Evolutionary conservation across 2,329 filamentous ascomycete species (phyloP).

Genomic region (Akanthomyces dipterigenus): DNA sequence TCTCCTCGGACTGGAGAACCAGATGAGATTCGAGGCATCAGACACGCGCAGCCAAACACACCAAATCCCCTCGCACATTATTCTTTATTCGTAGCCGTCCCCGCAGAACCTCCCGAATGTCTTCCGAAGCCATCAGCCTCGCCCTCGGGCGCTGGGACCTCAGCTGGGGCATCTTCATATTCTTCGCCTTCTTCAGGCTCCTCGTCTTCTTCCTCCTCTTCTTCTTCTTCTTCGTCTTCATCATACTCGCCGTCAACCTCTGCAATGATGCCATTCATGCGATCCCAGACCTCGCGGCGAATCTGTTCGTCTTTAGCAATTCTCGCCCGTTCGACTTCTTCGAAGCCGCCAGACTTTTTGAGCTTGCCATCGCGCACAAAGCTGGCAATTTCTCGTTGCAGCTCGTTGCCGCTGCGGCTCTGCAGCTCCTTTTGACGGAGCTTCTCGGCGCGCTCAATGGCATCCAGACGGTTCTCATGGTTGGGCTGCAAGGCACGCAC

Average conservation of each 20-base stretch:
- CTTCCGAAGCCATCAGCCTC: background rate
- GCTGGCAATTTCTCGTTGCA: slow-evolving; percentile 75
- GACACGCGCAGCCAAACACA: slow-evolving; percentile 24
- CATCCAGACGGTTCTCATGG: slow-evolving; percentile 86
- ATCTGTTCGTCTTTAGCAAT: slow-evolving; percentile 82
- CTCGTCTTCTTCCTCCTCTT: slow-evolving; percentile 18
- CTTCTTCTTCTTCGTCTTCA: slow-evolving; percentile 16
- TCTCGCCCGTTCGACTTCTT: slow-evolving; percentile 82
- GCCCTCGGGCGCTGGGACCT: background rate
- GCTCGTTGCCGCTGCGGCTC: slow-evolving; percentile 62
- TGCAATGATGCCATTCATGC: slow-evolving; percentile 51
- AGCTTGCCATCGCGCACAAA: slow-evolving; percentile 89
- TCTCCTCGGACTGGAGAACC: background rate
- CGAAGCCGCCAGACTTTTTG: slow-evolving; percentile 92
- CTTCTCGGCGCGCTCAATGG: slow-evolving; percentile 95
- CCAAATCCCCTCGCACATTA: slow-evolving; percentile 13
- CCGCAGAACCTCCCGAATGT: background rate
- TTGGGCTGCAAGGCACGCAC: slow-evolving; percentile 91
- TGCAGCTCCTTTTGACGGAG: slow-evolving; percentile 83
- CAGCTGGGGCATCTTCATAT: slow-evolving; percentile 10
- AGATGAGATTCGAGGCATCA: background rate
- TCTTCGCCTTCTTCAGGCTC: slow-evolving; percentile 13
- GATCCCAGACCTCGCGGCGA: slow-evolving; percentile 69
- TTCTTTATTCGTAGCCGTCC: slow-evolving; percentile 10
- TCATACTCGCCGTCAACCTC: slow-evolving; percentile 20